phyloP scores from a whole-genome alignment of 2,329 filamentous ascomycete genomes.

The Paramyrothecium sp. region DNA sequence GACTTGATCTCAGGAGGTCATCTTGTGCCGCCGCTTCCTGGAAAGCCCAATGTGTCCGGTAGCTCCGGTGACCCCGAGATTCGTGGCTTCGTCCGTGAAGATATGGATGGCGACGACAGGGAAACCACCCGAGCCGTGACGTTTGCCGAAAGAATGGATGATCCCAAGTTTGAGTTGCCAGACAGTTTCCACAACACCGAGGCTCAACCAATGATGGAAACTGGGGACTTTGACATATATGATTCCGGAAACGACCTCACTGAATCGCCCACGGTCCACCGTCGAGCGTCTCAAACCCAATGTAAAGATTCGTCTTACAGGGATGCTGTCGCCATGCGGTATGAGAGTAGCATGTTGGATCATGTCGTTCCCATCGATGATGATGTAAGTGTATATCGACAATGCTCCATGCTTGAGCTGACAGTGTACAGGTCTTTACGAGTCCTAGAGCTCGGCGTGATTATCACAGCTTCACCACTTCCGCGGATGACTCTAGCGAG shows the following conservation, averaged over 20 bases:
- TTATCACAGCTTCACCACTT: not conserved
- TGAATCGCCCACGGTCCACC: not conserved
- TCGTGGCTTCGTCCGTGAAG: conserved; percentile 29
- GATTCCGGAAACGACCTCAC: not conserved
- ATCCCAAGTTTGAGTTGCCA: conserved; percentile 14
- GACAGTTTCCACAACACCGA: conserved; percentile 10
- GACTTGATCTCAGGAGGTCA: conserved; percentile 37
- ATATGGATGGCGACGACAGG: conserved; percentile 19
- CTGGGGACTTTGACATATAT: not conserved
- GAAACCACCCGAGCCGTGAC: conserved; percentile 24
- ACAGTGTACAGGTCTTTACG: not conserved
- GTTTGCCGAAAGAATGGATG: conserved; percentile 29
- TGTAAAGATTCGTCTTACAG: too few relatives aligned
- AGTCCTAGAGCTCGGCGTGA: not conserved
- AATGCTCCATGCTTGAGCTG: not conserved
- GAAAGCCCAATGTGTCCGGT: conserved; percentile 18
- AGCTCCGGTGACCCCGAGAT: conserved; percentile 19
- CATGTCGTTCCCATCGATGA: not conserved
- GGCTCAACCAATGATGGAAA: not conserved
- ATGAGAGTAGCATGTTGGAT: not conserved
- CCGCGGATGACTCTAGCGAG: too few relatives aligned
- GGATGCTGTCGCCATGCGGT: too few relatives aligned
- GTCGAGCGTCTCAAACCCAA: not conserved
- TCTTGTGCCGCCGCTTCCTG: conserved; percentile 34
- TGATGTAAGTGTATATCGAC: not conserved